phyloP scores from a whole-genome alignment of 306 rosid species.

The Acacia acuminata region DNA sequence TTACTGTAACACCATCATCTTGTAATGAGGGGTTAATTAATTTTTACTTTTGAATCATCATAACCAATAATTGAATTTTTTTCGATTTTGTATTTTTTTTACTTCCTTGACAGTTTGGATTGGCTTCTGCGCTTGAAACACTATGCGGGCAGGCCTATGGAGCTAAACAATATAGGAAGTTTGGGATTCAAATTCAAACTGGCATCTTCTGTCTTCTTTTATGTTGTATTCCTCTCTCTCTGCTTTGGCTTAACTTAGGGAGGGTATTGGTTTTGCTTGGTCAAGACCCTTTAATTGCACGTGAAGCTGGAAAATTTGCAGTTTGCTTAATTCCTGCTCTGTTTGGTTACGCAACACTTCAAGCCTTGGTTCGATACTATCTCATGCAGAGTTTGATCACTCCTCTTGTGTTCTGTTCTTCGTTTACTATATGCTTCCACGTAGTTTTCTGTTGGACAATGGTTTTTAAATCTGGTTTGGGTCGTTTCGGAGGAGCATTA shows the following conservation, averaged over 20 bases:
- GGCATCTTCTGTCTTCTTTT: conserved; percentile 10
- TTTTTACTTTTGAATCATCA: not conserved
- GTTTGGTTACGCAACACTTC: conserved; percentile 33
- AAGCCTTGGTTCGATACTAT: not conserved
- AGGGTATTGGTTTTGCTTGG: conserved; percentile 56
- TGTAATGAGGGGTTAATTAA: not conserved
- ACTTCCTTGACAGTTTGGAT: conserved; percentile 48
- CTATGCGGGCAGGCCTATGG: not conserved
- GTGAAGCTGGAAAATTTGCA: conserved; percentile 67
- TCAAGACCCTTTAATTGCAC: conserved; percentile 81
- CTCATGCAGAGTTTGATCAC: conserved; percentile 17
- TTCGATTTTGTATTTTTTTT: not conserved
- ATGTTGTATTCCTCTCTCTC: conserved; percentile 60
- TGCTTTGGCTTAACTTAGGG: conserved; percentile 63
- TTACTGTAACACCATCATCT: not conserved
- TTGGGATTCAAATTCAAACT: not conserved
- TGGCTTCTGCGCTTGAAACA: not conserved
- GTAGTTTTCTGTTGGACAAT: conserved; percentile 62
- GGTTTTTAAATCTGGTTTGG: not conserved
- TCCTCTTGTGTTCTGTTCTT: conserved; percentile 64
- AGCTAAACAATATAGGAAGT: not conserved
- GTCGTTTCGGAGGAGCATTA: not conserved
- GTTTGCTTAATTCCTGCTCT: conserved; percentile 15
- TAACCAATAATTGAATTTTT: conserved; percentile 21
- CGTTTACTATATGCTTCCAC: conserved; percentile 53